Base-by-base conservation (phyloP, 1,284 basidiomycete species). In the Xanthoconium separans region DNA sequence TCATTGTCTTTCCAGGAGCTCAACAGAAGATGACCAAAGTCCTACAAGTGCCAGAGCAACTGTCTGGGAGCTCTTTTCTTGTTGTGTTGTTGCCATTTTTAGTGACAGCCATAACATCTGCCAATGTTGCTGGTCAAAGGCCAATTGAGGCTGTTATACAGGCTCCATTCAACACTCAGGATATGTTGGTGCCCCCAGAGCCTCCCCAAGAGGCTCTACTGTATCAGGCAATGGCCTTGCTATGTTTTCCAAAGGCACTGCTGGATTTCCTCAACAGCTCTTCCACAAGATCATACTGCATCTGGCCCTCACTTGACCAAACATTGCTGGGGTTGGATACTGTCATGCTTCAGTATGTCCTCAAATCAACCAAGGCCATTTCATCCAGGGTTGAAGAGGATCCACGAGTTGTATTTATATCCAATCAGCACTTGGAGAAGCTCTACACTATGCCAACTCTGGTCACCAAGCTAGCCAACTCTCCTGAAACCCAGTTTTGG, bases 331-430 rank as follows among this genome's bases (percentile, higher is more conserved):
- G 72, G 18, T 54, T 69, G 34, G 85, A 88, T 60, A 83, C 80
- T 5, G 44, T 53, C 3, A 60, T 75, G 30, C 75, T 88, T 15
- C 62, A 67, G 20, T 61, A 60, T 9, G 69, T 87, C 27, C 64
- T 89, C 53, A 65, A 75, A 18, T 68, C 73, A 51, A 77, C 72
- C 55, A 65, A 70, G 13, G 76, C 76, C 20, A 55, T 63, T 36
- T 61, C 71, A 59, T 73, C 73, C 20, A 73, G 73, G 10, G 54
- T 70, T 56, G 73, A 77, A 46, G 62, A 68, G 9, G 75, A 79
- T 46, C 70, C 73, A 29, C 68, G 80, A 22, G 68, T 81, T 33
- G 62, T 88, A 8, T 90, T 90, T 57, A 74, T 88, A 22, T 85
- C 89, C 65, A 76, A 82, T n/a, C 79, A 79, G 20, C 75, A 83